Conservation (phyloP, 345 rosid species). For the Hibiscus trionum region DNA sequence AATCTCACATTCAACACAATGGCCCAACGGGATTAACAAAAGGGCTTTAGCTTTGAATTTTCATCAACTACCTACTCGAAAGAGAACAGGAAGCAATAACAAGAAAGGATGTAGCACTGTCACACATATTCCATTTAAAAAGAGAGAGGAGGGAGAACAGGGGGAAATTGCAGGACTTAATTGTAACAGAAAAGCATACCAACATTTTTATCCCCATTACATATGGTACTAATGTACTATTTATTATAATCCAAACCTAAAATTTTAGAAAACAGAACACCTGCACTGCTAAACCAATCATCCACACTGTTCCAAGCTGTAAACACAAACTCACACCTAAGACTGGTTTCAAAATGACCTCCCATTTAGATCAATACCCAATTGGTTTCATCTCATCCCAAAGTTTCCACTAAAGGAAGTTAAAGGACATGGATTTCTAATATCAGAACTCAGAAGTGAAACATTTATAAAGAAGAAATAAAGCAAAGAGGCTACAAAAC, state of each 20-base stretch:
- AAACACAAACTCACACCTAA: neutral
- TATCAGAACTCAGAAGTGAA: neutral
- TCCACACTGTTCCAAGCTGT: neutral
- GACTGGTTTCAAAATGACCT: neutral
- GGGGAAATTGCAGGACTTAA: neutral
- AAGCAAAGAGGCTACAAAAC: neutral
- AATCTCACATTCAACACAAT: neutral
- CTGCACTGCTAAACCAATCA: neutral
- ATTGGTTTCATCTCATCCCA: neutral
- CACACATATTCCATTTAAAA: neutral
- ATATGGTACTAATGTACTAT: neutral
- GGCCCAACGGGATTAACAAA: neutral
- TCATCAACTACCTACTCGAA: neutral
- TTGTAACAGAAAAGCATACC: neutral
- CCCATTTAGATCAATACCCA: neutral
- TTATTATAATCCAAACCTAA: neutral
- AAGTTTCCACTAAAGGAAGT: neutral
- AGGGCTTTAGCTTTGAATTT: neutral
- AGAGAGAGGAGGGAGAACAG: neutral
- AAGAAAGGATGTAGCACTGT: neutral
- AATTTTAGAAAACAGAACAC: neutral
- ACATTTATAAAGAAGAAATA: neutral
- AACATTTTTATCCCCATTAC: neutral
- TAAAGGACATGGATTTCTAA: neutral
- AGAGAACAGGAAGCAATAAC: neutral